Base-by-base conservation (phyloP, 108 stramenopile species). In the Cylindrotheca fusiformis region DNA sequence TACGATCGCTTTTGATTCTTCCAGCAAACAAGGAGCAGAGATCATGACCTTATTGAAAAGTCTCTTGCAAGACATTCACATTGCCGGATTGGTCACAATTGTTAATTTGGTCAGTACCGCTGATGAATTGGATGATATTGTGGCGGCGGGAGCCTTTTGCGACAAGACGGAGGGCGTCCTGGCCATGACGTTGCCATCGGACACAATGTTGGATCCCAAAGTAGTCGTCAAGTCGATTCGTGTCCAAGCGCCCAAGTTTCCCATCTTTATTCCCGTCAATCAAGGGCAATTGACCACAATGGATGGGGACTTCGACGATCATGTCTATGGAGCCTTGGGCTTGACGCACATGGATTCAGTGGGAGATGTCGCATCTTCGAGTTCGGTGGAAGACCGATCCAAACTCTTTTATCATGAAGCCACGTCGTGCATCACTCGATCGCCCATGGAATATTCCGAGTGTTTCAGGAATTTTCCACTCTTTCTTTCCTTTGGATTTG, bases 341-440 rank as follows among this genome's bases (percentile, higher is more conserved):
- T 68, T 75, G 23, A 36, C 25, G 33, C 80, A 85, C 31, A 70
- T 62, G 17, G 18, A 27, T 8, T 75, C 76, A 3, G 71, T 87
- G 2, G 86, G 69, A 6, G 84, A 86, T 69, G 58, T 87, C 52
- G 90, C 90, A 1, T 86, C 85, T 14, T 80, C 81, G 1, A 60
- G 32, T 21, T 74, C 72, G 3, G 19, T 51, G 18, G 80, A 80
- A 20, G 90, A 91, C 55, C 73, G 90, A 3, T 56, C 72, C 71
- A 91, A 91, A 66, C 60, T 88, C 59, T 91, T 84, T 60, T 88
- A 86, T 29, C 90, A 87, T 58, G 90, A 91, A 66, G 48, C 67
- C 18, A 56, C 68, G 18, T 32, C 84, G 4, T 87, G 90, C 67
- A 76, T 76, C 12, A 65, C 65, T 41, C 72, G 85, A 36, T 76